phyloP scores from a whole-genome alignment of 805 yeast species.

The Zygoascus flipseniorum region DNA sequence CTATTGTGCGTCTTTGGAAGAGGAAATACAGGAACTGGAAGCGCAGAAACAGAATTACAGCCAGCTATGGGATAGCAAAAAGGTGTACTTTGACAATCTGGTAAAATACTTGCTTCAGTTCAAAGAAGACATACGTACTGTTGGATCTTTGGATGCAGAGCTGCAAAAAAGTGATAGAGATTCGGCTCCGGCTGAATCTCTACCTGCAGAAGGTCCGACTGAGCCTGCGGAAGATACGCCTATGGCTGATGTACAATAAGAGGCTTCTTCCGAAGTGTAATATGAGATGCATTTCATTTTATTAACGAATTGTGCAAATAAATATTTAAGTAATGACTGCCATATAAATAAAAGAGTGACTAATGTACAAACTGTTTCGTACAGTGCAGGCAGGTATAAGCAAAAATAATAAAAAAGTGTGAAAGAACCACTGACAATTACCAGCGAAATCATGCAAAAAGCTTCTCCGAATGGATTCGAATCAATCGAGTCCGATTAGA shows the following conservation, averaged over 20 bases:
- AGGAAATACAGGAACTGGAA: constrained; percentile 21
- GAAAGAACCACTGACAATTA: not conserved
- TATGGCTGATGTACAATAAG: not conserved
- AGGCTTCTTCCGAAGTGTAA: not conserved
- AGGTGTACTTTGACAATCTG: constrained; percentile 17
- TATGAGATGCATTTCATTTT: not conserved
- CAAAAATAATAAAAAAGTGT: not conserved
- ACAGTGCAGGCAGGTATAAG: not conserved
- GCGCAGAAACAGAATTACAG: constrained; percentile 10
- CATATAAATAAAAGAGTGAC: not conserved
- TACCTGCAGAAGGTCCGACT: constrained; percentile 2
- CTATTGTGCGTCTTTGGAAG: constrained; percentile 13
- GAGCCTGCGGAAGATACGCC: not conserved
- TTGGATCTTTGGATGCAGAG: constrained; percentile 10
- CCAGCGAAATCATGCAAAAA: not conserved
- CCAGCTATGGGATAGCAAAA: constrained; percentile 17
- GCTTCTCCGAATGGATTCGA: constrained; percentile 2
- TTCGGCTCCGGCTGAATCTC: not conserved
- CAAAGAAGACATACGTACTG: constrained; percentile 14
- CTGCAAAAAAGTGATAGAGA: constrained; percentile 5
- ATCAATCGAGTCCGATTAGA: not conserved
- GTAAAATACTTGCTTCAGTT: constrained; percentile 17
- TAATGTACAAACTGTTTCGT: not conserved
- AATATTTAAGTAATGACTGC: constrained; percentile 2
- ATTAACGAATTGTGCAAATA: not conserved